These are phyloP conservation scores for Anthracocystis walkeri DNA, from an alignment of 1,284 basidiomycete genomes.

Conservation along the genomic window DNA sequence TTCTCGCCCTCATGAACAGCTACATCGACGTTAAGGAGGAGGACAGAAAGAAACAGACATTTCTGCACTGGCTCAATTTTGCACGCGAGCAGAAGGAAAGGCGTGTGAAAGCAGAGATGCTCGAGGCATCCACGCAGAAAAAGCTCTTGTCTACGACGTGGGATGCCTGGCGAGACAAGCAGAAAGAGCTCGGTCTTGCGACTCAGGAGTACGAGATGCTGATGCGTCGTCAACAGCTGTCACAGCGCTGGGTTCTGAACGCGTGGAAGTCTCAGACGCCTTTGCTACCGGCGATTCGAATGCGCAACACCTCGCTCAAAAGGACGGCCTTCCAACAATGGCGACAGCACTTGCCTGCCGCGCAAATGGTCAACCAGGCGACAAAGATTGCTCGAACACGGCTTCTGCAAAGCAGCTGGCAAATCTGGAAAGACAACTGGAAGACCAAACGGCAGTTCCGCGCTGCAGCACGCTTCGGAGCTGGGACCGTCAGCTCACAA, in stretches of 20 bases:
- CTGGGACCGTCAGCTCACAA: slow-evolving; percentile 21
- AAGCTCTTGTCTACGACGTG: slow-evolving; percentile 10
- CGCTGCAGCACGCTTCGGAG: slow-evolving; percentile 37
- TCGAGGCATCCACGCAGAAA: neutral
- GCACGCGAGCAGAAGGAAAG: slow-evolving; percentile 25
- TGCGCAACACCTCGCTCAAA: slow-evolving; percentile 43
- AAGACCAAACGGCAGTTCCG: slow-evolving; percentile 22
- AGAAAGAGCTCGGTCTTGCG: slow-evolving; percentile 30
- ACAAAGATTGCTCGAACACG: neutral
- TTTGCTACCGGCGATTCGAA: slow-evolving; percentile 41
- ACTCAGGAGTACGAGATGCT: slow-evolving; percentile 48
- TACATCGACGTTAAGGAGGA: slow-evolving; percentile 56
- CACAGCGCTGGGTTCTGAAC: slow-evolving; percentile 17
- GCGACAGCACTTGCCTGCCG: slow-evolving; percentile 28
- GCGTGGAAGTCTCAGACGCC: slow-evolving; percentile 41
- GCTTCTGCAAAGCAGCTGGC: slow-evolving; percentile 9
- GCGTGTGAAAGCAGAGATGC: slow-evolving; percentile 21
- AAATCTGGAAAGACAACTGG: slow-evolving; percentile 12
- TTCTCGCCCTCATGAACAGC: slow-evolving; percentile 50
- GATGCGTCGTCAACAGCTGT: slow-evolving; percentile 40
- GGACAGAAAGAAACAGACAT: slow-evolving; percentile 21
- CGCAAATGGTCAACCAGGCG: slow-evolving; percentile 23
- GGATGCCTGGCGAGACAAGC: slow-evolving; percentile 36
- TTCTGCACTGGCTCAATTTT: slow-evolving; percentile 32
- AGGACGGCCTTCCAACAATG: slow-evolving; percentile 23